These are phyloP conservation scores for Colletotrichum cordylinicola DNA, from an alignment of 2,329 filamentous ascomycete genomes.

Conservation along the genomic window DNA sequence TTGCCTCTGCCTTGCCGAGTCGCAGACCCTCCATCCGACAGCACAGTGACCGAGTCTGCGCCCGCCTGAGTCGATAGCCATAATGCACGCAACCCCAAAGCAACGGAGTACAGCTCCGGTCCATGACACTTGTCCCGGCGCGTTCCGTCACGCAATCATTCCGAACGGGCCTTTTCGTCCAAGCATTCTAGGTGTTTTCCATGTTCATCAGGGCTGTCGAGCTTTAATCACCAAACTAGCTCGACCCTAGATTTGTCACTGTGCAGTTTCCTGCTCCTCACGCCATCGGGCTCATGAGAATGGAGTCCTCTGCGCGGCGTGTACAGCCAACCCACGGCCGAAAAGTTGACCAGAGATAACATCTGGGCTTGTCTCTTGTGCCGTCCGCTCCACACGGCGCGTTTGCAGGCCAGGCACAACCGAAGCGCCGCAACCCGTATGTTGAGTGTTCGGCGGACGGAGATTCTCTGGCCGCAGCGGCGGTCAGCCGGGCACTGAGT, in stretches of 20 bases:
- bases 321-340: not conserved
- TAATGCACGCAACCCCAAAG: not conserved
- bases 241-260: not conserved
- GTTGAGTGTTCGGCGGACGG: not conserved
- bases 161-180: not conserved
- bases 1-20: not conserved
- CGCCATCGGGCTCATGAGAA: not conserved
- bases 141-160: conserved; percentile 1
- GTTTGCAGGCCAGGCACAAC: not conserved
- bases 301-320: not conserved
- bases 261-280: not conserved
- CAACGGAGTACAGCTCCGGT: not conserved
- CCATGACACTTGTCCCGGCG: not conserved
- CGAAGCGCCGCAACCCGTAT: not conserved
- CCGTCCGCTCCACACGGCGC: not conserved
- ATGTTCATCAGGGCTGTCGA: not conserved
- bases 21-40: not conserved
- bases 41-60: not conserved
- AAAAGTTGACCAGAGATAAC: not conserved
- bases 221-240: not conserved
- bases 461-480: not conserved
- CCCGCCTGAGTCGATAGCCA: not conserved
- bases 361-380: not conserved
- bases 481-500: conserved; percentile 1
- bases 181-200: not conserved